Evolutionary conservation across 352 stramenopile species (phyloP), one percentile per base, ranked within the genome.

Genomic region (Phytophthora pistaciae): DNA sequence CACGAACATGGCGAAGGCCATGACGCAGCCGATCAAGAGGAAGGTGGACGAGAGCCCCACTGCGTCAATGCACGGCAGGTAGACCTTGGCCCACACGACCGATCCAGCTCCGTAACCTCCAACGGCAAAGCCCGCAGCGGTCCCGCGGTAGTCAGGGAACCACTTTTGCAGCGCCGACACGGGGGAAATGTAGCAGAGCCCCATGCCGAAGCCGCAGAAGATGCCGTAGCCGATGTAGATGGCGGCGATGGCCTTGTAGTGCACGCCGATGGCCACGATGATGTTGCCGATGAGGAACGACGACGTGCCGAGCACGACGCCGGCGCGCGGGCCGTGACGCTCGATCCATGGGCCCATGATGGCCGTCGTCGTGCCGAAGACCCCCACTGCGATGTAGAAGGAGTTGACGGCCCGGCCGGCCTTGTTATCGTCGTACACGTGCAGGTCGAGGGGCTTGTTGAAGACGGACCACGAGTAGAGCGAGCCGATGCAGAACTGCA

Each of bases 391-490:
- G 5, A 79, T 89, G 73, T 90, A 91, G 69, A 91, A 91, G 5
- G 80, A 60, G 54, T 88, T 88, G 18, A 91, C 84, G 0, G 82
- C 83, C 18, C 75, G 71, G 25, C 75, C 80, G 1, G 70, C 70
- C 14, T 60, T 77, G 23, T 29, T 49, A 62, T 90, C 62, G 55
- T 79, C 64, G 64, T 78, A 90, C 8, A 89, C 57, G 50, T 77
- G 68, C 38, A 42, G 64, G 36, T 91, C 83, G 25, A 91, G 78
- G n/a, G 81, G 82, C 36, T 82, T 85, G 72, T 91, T 91, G 70
- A 90, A 84, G 48, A 90, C 80, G 7, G 80, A 89, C 83, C 83
- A 91, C 4, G 80, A 81, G 68, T 91, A 91, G 55, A 91, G 79
- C 56, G 80, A 88, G 5, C 84, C 84, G 67, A 86, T 87, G 69